Percentiles rank a stretch among this genome's conserved stretches.
Evolutionary conservation across 257 asterid species (phyloP).

Genomic region (Leonotis leonurus): DNA sequence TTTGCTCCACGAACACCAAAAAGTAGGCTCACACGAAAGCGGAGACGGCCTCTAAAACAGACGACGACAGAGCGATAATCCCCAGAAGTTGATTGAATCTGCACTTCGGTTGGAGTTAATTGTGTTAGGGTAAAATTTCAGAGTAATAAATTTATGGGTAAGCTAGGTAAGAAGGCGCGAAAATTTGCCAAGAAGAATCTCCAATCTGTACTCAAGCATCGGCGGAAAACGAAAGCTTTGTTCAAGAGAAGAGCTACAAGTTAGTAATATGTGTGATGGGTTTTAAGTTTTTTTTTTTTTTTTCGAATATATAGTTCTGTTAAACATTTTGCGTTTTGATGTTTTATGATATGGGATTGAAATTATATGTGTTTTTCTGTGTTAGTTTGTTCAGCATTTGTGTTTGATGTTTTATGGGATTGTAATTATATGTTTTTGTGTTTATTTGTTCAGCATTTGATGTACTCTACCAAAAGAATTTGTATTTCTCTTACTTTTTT

Average conservation of each 20-base stretch:
- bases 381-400: neutral
- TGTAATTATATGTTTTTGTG: neutral
- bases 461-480: too few species aligned
- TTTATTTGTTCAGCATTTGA: neutral
- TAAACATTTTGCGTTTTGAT: neutral
- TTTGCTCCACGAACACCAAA: too few species aligned
- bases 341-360: too few species aligned
- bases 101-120: too few species aligned
- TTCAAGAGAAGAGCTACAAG: conserved; percentile 58
- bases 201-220: conserved; percentile 57
- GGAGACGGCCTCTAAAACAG: too few species aligned
- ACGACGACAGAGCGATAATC: too few species aligned
- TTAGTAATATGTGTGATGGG: conserved; percentile 20
- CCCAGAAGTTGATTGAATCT: too few species aligned
- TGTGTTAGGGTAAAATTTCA: too few species aligned
- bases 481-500: too few species aligned
- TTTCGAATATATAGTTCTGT: neutral
- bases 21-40: too few species aligned
- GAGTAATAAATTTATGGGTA: conserved; percentile 43
- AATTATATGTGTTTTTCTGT: too few species aligned
- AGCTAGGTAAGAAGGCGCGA: conserved; percentile 90
- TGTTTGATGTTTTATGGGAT: neutral
- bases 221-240: conserved; percentile 64
- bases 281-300: neutral
- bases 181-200: conserved; percentile 94